Evolutionary conservation across 257 asterid species (phyloP), one percentile per base, ranked within the genome.

Genomic region (Salvia hispanica): DNA sequence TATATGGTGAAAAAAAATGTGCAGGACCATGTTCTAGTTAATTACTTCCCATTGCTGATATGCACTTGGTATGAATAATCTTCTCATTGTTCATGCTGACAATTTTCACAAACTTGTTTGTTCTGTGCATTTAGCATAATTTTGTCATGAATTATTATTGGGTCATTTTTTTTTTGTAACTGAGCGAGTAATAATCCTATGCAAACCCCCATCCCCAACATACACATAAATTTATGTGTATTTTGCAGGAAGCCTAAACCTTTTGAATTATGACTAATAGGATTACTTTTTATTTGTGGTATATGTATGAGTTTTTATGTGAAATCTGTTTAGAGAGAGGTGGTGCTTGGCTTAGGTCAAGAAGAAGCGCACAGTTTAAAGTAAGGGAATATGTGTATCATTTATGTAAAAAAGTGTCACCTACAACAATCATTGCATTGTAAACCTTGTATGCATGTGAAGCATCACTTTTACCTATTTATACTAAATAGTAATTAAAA

Each of bases 11-110:
- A 28, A 44, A 37, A n/a, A 1, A 5, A 25, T 45, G 7, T 7
- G 25, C 43, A 13, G 74, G 74, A 60, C 74, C 67, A 69, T 69
- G 31, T 70, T 70, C 21, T 18, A 36, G 44, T 5, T 58, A 21
- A n/a, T 10, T 53, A n/a, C 2, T 1, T 25, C 3, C 37, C 59
- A 25, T 69, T 44, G 40, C 5, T 57, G 51, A 33, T 18, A 42
- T 36, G 36, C 36, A 59, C 16, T 47, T 39, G 14, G 36, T 14
- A 31, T 58, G 39, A 3, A 36, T 58, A 58, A 70, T 67, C 43
- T 42, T 43, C 34, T 31, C 9, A 55, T 13, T 40, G 9, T 45
- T 5, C 21, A 46, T 10, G 21, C 6, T 48, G 33, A n/a, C 40
- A 58, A 45, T 25, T 25, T 25, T 25, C 31, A 25, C 31, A 25